Evolutionary conservation across 202 grass and related monocot genomes (phyloP).

Genomic region (Setaria viridis): DNA sequence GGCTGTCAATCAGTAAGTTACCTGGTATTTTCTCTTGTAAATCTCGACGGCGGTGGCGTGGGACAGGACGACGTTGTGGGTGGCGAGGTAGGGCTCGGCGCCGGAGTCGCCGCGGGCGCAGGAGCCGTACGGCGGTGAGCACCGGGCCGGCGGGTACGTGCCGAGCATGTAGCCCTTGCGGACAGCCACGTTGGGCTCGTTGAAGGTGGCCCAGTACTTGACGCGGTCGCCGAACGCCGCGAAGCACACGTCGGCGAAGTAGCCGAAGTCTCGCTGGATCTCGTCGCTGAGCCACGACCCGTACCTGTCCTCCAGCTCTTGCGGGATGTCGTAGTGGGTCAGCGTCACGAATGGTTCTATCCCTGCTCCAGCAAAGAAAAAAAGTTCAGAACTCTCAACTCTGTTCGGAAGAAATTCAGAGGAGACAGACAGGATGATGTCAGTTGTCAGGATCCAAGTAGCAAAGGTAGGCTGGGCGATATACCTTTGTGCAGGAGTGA

Average conservation of each 20-base stretch:
- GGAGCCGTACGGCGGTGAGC: conserved; percentile 57
- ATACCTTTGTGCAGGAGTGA: conserved; percentile 59
- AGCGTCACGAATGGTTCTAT: conserved; percentile 82
- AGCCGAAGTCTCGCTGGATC: conserved; percentile 57
- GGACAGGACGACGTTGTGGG: conserved; percentile 66
- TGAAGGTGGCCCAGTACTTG: conserved; percentile 73
- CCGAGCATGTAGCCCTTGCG: conserved; percentile 54
- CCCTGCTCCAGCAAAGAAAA: conserved; percentile 33
- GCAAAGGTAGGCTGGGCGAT: neutral
- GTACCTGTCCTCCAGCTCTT: conserved; percentile 67
- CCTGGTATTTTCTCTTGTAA: conserved; percentile 76
- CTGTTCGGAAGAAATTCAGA: neutral
- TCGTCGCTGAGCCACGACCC: conserved; percentile 62
- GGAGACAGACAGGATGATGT: neutral
- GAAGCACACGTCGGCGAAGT: conserved; percentile 69
- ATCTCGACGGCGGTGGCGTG: conserved; percentile 71
- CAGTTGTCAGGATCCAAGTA: neutral
- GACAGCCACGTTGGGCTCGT: conserved; percentile 64
- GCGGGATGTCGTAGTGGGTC: conserved; percentile 64
- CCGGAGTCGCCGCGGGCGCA: conserved; percentile 52
- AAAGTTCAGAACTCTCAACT: neutral
- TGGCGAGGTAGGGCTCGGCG: conserved; percentile 57
- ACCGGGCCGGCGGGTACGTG: conserved; percentile 56
- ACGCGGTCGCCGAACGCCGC: conserved; percentile 70
- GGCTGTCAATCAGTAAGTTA: neutral